Conservation (phyloP, 2,329 filamentous ascomycete genomes). For the Westerdykella sp. region DNA sequence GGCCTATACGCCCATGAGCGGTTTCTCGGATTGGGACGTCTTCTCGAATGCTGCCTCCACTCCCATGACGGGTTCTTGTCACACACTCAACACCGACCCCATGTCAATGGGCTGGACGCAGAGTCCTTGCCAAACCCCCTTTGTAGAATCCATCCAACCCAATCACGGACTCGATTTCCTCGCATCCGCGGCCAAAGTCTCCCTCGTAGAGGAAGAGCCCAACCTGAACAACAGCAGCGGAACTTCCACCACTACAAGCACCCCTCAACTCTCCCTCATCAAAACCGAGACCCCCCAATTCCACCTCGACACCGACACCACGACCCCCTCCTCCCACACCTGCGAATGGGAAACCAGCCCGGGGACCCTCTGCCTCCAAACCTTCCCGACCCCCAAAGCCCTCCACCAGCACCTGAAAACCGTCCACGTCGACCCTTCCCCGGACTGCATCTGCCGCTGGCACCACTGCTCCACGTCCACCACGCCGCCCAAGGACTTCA, state of each 20-base stretch:
- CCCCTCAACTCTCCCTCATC: neutral
- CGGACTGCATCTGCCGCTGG: conserved; percentile 33
- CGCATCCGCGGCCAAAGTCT: conserved; percentile 7
- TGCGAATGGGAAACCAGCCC: conserved; percentile 32
- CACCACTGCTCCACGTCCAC: conserved; percentile 17
- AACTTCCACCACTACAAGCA: conserved; percentile 1
- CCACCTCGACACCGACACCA: neutral
- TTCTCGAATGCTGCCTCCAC: no score
- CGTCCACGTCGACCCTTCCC: conserved; percentile 31
- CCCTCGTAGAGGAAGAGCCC: no score
- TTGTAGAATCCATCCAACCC: no score
- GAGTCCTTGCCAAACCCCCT: no score
- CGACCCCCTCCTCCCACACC: conserved; percentile 1
- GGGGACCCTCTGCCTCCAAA: conserved; percentile 21
- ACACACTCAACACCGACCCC: no score
- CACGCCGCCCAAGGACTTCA: conserved; percentile 33
- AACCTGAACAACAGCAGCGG: no score
- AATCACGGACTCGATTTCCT: conserved; percentile 14
- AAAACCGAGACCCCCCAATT: no score
- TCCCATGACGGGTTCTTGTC: no score
- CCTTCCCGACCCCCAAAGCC: conserved; percentile 22
- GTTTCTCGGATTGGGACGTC: no score
- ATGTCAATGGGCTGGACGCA: no score
- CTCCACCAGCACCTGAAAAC: conserved; percentile 35
- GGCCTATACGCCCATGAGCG: no score